Base-by-base conservation (phyloP, 2,329 filamentous ascomycete genomes). In the Diplodia intermedia region DNA sequence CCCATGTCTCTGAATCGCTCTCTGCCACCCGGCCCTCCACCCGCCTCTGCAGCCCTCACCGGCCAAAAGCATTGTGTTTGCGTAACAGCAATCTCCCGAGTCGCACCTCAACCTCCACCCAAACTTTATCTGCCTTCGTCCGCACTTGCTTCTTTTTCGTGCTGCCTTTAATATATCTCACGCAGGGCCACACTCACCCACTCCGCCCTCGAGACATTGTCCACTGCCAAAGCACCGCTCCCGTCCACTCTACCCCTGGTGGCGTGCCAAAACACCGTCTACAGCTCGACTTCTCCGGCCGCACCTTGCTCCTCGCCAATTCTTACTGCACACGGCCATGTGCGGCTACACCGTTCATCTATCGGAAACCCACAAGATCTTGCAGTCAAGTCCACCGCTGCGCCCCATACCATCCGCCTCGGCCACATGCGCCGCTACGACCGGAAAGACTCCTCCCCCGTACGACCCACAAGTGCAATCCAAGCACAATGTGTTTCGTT, bases 31-130 rank as follows among this genome's bases (percentile, higher is more conserved):
- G 18, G 15, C 26, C 56, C 18, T 12, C 57, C 4, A 12, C 11
- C 60, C 38, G 43, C 11, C 4, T 7, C 29, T 9, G 23, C 57
- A 26, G 40, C 29, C 11, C 4, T 2, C 60, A 12, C 43, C n/a
- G 38, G 60, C 23, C 33, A 63, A 63, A 38, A 52, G 43, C 43
- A 52, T 7, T 14, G 14, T 33, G 3, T 38, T 38, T 33, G 60
- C 50, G 60, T 40, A 63, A 63, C 60, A 23, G 60, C 47, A 63
- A 63, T 63, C 47, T 63, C 60, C 60, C 43, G 60, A 36, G 15
- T 50, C 43, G 60, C 31, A 26, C 60, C 29, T n/a, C 57, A 61
- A 20, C 57, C 23, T 61, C 40, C 57, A 15, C 26, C 23, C n/a
- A 18, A 40, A 8, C 36, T 29, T 12, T 60, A 23, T 18, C 23